Conservation (phyloP, 2,329 filamentous ascomycete species). For the Colletotrichum sp. region DNA sequence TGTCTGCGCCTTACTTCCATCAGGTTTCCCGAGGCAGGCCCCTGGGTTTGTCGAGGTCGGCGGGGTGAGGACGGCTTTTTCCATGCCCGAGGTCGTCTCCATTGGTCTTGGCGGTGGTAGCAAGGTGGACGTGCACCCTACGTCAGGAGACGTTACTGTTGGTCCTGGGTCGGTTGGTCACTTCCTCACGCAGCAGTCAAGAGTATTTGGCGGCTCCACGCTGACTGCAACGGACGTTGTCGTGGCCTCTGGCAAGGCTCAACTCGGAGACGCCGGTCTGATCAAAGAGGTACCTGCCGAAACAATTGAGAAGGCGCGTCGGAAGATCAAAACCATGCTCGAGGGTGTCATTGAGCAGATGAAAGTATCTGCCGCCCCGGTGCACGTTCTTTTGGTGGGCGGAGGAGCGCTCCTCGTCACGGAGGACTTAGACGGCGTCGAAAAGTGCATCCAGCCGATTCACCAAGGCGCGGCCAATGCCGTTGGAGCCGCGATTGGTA, state of each 20-base stretch:
- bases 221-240: conserved; percentile 60
- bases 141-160: conserved; percentile 40
- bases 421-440: conserved; percentile 52
- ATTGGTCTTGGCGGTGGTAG: conserved; percentile 63
- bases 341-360: conserved; percentile 60
- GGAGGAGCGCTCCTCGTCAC: conserved; percentile 60
- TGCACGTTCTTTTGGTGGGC: conserved; percentile 61
- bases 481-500: conserved; percentile 64
- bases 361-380: conserved; percentile 58
- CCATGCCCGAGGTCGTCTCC: conserved; percentile 60
- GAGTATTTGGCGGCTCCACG: conserved; percentile 57
- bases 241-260: conserved; percentile 37
- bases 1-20: conserved; percentile 61
- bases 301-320: conserved; percentile 25
- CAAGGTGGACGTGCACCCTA: conserved; percentile 27
- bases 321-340: conserved; percentile 49
- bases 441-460: conserved; percentile 54
- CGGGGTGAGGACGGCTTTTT: conserved; percentile 64
- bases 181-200: conserved; percentile 49
- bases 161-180: conserved; percentile 64
- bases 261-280: conserved; percentile 33
- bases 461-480: conserved; percentile 64
- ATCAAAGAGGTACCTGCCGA: conserved; percentile 28
- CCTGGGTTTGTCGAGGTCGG: conserved; percentile 62
- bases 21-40: conserved; percentile 65